Percentiles rank a stretch among this genome's conserved stretches.
These are phyloP conservation scores for Auricularia heimuer DNA, from an alignment of 768 basidiomycete genomes.

Conservation along the genomic window DNA sequence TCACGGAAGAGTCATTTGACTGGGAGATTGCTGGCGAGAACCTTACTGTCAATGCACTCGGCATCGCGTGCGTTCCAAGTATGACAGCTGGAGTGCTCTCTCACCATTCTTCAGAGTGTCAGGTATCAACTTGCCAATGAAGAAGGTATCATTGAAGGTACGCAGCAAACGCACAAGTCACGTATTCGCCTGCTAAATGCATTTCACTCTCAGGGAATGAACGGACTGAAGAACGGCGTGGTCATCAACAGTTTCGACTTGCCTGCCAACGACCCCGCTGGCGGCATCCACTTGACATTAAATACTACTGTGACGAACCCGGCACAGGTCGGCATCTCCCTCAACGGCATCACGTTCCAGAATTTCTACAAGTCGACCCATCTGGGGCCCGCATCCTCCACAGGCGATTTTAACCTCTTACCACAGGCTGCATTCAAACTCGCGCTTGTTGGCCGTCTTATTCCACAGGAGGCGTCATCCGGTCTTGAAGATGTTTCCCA, in stretches of 20 bases:
- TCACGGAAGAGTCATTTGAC: slow-evolving; percentile 55
- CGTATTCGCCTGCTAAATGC: no score
- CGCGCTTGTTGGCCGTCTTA: slow-evolving; percentile 49
- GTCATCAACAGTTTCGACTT: slow-evolving; percentile 58
- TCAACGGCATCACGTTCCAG: slow-evolving; percentile 52
- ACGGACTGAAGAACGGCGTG: slow-evolving; percentile 54
- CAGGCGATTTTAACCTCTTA: slow-evolving; percentile 40
- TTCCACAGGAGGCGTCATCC: slow-evolving; percentile 44
- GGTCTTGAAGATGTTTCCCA: slow-evolving; percentile 50
- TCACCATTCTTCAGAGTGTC: slow-evolving; percentile 37
- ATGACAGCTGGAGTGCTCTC: not conserved
- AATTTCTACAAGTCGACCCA: slow-evolving; percentile 28
- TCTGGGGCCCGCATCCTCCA: slow-evolving; percentile 49
- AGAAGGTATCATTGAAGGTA: slow-evolving; percentile 43
- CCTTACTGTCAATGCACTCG: slow-evolving; percentile 51
- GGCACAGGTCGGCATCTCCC: slow-evolving; percentile 62
- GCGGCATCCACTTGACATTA: slow-evolving; percentile 60
- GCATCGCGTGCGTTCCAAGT: slow-evolving; percentile 19
- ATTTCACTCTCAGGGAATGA: slow-evolving; percentile 39
- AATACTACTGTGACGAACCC: slow-evolving; percentile 54
- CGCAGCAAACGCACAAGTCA: not conserved
- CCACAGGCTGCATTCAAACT: slow-evolving; percentile 44
- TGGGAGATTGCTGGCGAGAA: slow-evolving; percentile 63
- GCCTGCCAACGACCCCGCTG: slow-evolving; percentile 58
- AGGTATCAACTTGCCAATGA: slow-evolving; percentile 43